Percentiles rank a stretch among this genome's conserved stretches.
Conservation (phyloP, 2,329 filamentous ascomycete genomes). For the Sporothrix protearum region DNA sequence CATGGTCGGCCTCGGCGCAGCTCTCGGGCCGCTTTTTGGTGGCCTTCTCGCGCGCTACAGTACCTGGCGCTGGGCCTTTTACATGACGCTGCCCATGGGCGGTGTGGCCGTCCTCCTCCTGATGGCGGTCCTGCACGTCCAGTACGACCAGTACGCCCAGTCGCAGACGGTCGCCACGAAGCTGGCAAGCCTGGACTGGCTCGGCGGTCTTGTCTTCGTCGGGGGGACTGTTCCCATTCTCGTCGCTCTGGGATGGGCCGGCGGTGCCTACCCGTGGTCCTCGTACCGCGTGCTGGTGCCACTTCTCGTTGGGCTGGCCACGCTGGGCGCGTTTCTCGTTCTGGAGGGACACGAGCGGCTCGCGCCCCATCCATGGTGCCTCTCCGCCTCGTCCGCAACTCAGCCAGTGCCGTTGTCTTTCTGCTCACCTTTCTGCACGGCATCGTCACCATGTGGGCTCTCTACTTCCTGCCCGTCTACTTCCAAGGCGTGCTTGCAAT, state of each 20-base stretch:
- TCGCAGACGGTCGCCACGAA: not conserved
- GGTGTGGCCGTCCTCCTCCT: slow-evolving; percentile 32
- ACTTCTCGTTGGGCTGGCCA: not conserved
- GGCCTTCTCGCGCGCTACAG: slow-evolving; percentile 24
- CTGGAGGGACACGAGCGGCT: not conserved
- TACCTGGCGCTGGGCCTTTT: slow-evolving; percentile 40
- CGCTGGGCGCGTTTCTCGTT: not conserved
- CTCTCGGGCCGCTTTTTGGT: slow-evolving; percentile 27
- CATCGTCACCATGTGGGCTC: slow-evolving; percentile 38
- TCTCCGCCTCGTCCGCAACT: not conserved
- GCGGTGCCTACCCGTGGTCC: not conserved
- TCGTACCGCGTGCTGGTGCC: not conserved
- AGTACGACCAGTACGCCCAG: not conserved
- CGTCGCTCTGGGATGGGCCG: not conserved
- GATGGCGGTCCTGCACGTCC: slow-evolving; percentile 35
- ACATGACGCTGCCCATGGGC: slow-evolving; percentile 40
- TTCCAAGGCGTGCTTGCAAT: slow-evolving; percentile 42
- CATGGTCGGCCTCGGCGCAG: slow-evolving; percentile 20
- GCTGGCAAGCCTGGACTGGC: not conserved
- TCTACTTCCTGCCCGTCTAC: slow-evolving; percentile 45
- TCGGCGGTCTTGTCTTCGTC: not conserved
- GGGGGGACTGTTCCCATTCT: not conserved
- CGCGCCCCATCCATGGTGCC: not conserved
- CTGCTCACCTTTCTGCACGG: slow-evolving; percentile 32
- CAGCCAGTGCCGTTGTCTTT: slow-evolving; percentile 28